Conservation (phyloP, 768 basidiomycete species). For the Dictyophora rubrovolvata region DNA sequence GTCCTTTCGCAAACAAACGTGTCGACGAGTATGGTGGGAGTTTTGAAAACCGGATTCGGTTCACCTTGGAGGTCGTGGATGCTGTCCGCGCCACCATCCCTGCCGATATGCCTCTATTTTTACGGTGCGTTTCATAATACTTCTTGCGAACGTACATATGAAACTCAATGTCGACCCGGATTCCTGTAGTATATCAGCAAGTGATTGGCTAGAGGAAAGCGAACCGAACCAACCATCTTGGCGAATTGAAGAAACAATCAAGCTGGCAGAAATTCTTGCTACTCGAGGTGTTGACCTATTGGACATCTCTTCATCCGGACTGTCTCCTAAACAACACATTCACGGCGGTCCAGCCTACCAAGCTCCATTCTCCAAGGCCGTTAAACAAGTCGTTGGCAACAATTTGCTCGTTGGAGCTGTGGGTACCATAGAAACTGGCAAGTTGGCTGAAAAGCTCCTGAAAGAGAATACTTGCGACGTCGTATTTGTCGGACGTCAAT, state of each 20-base stretch:
- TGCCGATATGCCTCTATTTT: slow-evolving; percentile 55
- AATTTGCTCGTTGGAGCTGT: slow-evolving; percentile 39
- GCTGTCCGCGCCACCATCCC: slow-evolving; percentile 53
- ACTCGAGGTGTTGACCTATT: slow-evolving; percentile 65
- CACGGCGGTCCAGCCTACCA: slow-evolving; percentile 34
- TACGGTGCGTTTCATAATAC: slow-evolving; percentile 33
- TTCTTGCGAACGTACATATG: slow-evolving; percentile 22
- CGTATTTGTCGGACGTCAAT: slow-evolving; percentile 41
- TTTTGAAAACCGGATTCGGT: slow-evolving; percentile 56
- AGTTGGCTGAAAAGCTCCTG: slow-evolving; percentile 48
- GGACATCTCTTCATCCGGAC: slow-evolving; percentile 63
- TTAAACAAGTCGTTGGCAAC: slow-evolving; percentile 37
- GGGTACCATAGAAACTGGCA: slow-evolving; percentile 46
- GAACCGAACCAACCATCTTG: slow-evolving; percentile 53
- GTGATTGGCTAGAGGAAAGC: slow-evolving; percentile 60
- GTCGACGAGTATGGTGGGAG: slow-evolving; percentile 63
- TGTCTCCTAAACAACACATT: slow-evolving; percentile 30
- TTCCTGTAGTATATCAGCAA: slow-evolving; percentile 46
- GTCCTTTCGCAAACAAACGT: slow-evolving; percentile 50
- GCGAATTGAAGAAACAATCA: slow-evolving; percentile 58
- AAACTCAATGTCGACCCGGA: slow-evolving; percentile 18
- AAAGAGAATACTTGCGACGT: slow-evolving; percentile 52
- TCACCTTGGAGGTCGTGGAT: slow-evolving; percentile 54
- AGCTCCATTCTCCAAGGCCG: slow-evolving; percentile 45
- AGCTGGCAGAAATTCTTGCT: slow-evolving; percentile 46